Evolutionary conservation across 1,284 basidiomycete genomes (phyloP), one percentile per base, ranked within the genome.

Genomic region (Ustilago curta): DNA sequence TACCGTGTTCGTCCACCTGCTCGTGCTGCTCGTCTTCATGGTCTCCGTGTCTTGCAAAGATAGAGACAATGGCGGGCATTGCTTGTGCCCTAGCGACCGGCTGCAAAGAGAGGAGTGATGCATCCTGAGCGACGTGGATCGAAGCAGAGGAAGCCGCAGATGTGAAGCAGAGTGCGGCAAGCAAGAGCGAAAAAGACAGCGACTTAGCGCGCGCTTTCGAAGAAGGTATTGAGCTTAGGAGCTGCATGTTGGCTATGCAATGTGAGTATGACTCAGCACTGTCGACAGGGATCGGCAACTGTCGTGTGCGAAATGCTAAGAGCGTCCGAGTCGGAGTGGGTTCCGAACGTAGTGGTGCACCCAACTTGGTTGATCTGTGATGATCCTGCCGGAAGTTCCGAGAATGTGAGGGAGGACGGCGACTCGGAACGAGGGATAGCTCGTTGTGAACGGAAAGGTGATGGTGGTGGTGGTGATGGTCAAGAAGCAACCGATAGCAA

Each of bases 21-120:
- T 50, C 43, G 1, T 47, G 52, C 12, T 52, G 58, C 12, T 48
- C 56, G 16, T 58, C 55, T 5, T 43, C 63, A 32, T 71, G 59
- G 27, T 76, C 64, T 14, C 64, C 73, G 23, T 76, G 73, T 27
- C 73, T 64, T 21, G 27, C 39, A 8, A 58, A 2, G 31, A 69
- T 18, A 6, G 21, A 16, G 19, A 8, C 3, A 31, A 12, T 9
- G 37, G 12, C 21, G 6, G 37, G 9, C 14, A 7, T 19, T 44
- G 32, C 19, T 18, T 16, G 12, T 27, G 45, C 31, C 6, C 25
- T 19, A 9, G 44, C 9, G 0, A 48, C 49, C 11, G 58, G 54
- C 35, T 61, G 49, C 4, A 29, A 19, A 3, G 50, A 47, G 19
- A 43, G 52, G 47, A 52, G 51, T n/a, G 39, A 40, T 25, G n/a